Evolutionary conservation across 805 yeast species (phyloP), one percentile per base, ranked within the genome.

Genomic region (Candida anglica): DNA sequence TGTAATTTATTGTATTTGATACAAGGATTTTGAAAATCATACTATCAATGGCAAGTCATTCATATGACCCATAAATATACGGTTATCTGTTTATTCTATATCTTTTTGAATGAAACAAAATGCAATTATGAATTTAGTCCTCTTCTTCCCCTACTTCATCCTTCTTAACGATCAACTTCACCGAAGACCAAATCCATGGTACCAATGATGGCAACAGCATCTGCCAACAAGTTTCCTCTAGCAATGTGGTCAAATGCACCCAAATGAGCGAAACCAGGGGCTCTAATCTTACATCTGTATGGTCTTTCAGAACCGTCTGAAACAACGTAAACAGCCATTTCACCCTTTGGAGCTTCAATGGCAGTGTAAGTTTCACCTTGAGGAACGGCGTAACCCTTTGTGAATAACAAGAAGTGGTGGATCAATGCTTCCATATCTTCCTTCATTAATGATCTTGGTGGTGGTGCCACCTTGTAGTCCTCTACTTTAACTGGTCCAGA

Each of bases 111-210:
- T 17, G 29, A 15, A 15, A n/a, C n/a, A n/a, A n/a, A n/a, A n/a
- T n/a, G n/a, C n/a, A n/a, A 21, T 21, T 21, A 21, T 9, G 9
- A 21, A 21, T 21, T 21, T 21, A 9, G 23, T 9, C 16, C 14
- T 28, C 15, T 28, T 28, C 20, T 9, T 28, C 15, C 13, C 16
- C 31, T 8, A 8, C 15, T 14, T 18, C 13, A 11, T n/a, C 17
- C 11, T 14, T 13, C 15, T 57, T 69, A 86, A 68, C 95, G 88
- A 69, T 86, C 95, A 50, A 86, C 95, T 65, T 86, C 95, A 54
- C 95, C 95, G 56, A 86, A 86, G 60, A 86, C 95, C 62, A 86
- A 76, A 69, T 86, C 95, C 95, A 86, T 86, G 40, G 95, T 86
- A 69, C 95, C 95, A 53, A 86, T 85, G 55, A 86, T 86, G 35